Evolutionary conservation across 2,329 filamentous ascomycete genomes (phyloP), one percentile per base, ranked within the genome.

Genomic region (Trichophyton schoenleinii): DNA sequence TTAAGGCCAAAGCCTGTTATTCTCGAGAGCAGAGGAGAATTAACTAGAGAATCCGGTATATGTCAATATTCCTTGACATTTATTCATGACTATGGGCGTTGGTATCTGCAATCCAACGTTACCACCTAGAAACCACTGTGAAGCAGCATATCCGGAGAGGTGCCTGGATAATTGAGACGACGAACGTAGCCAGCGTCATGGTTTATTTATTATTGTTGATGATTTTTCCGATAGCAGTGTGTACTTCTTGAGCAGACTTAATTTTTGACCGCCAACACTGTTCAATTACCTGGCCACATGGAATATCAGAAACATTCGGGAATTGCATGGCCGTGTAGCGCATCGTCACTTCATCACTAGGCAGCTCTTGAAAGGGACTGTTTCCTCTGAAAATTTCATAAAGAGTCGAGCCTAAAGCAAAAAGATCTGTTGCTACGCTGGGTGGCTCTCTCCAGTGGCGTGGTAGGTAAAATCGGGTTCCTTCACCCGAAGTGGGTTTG

Each of bases 321-420:
- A 67, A 67, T 18, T 64, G 61, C 4, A 64, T 64, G 31, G 20
- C 25, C 31, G 49, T 60, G 42, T 62, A 67, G 59, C 60, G 60
- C 41, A 0, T 58, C 61, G 64, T 58, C 9, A 67, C 63, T 55
- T 66, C n/a, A 59, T 65, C 61, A 60, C 66, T 67, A 58, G 66
- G 44, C 8, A 66, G 48, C 9, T 67, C 66, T 38, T 65, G 60
- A 41, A 66, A 67, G 11, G 64, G 66, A 41, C 63, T 65, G 28
- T 13, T 64, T 3, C 59, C 63, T 57, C 62, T 28, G 38, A 65
- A 64, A 58, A 67, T 59, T 58, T 66, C 62, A 52, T 68, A 68
- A 42, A 68, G 49, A 61, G 64, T 64, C n/a, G 65, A 65, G 15
- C 66, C 64, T 2, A 68, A 61, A 22, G 66, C 66, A 57, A 66